Base-by-base conservation (phyloP, 768 basidiomycete genomes). In the Suillus bovinus region DNA sequence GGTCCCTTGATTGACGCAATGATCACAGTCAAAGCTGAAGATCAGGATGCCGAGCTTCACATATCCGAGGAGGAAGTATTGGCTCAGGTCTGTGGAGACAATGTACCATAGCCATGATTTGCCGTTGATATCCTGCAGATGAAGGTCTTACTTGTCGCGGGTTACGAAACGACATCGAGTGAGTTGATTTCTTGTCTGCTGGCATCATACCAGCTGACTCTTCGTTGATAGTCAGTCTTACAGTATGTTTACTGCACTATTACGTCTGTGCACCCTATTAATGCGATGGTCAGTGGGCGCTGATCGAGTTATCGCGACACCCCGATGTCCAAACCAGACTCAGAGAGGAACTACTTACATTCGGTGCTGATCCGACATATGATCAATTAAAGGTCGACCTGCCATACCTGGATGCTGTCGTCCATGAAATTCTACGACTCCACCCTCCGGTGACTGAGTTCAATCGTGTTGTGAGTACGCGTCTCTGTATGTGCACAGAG, bases 381-480 rank as follows among this genome's bases (percentile, higher is more conserved):
- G 77, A 81, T 47, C 71, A 78, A 66, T 72, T 82, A 31, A 70
- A 63, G 4, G 68, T 65, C 62, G 71, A 41, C 58, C 64, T 79
- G 31, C 80, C 79, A n/a, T 78, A 76, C 62, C 73, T 82, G 34
- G 79, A 82, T 59, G 79, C 77, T 9, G 71, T 79, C 22, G 71
- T 77, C 4, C 75, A 74, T 41, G 81, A 81, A 61, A 71, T 70
- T 5, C 65, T 81, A 27, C 71, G 81, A 20, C 39, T 79, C 4
- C 78, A 80, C 60, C 73, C 79, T 4, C 68, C 78, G 0, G 34
- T 76, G 20, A 53, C 64, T 1, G 71, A 76, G 39, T 72, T 72
- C 1, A 61, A 33, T 22, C 75, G 79, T 11, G 54, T 72, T 14
- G 79, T 80, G 63, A 42, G 72, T 63, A 17, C 36, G 4, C 24